Base-by-base conservation (phyloP, 1,139 yeast genomes). In the Diutina rugosa region DNA sequence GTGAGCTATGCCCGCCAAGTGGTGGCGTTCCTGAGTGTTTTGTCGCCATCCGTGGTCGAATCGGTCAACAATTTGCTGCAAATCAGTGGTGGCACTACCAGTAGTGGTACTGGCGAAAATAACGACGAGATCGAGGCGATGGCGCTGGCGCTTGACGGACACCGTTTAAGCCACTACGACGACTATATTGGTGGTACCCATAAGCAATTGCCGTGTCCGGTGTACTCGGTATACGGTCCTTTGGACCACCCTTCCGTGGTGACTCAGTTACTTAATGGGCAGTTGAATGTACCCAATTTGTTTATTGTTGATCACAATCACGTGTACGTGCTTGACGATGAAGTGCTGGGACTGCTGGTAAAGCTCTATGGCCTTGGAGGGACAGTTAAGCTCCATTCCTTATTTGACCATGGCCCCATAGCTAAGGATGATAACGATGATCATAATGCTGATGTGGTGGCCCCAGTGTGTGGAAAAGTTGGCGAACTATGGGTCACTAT, bases 401-500 rank as follows among this genome's bases (percentile, higher is more conserved):
- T 87, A 56, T 86, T 87, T 64, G 89, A 87, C 63, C 83, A 81
- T 60, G 95, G 93, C 1, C 66, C 63, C 46, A 71, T 66, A 66
- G 62, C 62, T 12, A 60, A 21, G 26, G 26, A 21, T 21, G 26
- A 21, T 21, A 4, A 21, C 2, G 26, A 21, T 21, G 26, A 4
- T 21, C 3, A 21, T 3, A 21, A 21, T 21, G 26, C 3, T 3
- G 26, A 21, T 28, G 35, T 14, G 10, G 9, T 28, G 10, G 18
- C 51, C 6, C 12, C 51, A 7, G 52, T 71, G 6, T 60, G 65
- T 26, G 95, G 95, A 0, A 85, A 84, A 59, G 78, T 82, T 12
- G 93, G 95, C 1, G 84, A 85, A 60, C 75, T 85, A 59, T 87
- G 95, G 95, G 78, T 85, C 38, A 84, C 88, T 8, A 71, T 85